Base-by-base conservation (phyloP, 2,329 filamentous ascomycete species). In the Triangularia setosa region DNA sequence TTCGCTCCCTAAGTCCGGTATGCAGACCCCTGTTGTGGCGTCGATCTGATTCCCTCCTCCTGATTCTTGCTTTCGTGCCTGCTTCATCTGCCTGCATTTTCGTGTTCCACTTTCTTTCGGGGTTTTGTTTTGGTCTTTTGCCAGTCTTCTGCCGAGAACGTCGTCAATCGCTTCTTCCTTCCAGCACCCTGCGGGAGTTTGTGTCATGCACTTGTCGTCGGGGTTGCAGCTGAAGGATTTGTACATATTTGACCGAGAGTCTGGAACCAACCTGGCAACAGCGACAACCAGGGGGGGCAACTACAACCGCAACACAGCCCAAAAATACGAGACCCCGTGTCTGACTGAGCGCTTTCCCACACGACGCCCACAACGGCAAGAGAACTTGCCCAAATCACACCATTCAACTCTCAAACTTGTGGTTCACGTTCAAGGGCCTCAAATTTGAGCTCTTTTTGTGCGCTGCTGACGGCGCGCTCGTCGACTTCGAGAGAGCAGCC, bases 241-340 rank as follows among this genome's bases (percentile, higher is more conserved):
- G 24, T 40, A 30, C 27, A 3, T 40, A 28, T 4, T n/a, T 53
- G 57, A 48, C n/a, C 44, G n/a, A 33, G 55, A 59, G 35, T 55
- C 64, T 61, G 61, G 61, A 64, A 61, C 61, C 61, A 64, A 58
- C 57, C 56, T 16, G 58, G 58, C 58, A 66, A 66, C 63, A 25
- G 23, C 54, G 58, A 24, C 58, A 27, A 27, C 18, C 40, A 48
- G 40, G 54, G 54, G n/a, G 58, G 61, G 35, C 35, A 40, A 40
- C 35, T 4, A 14, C 64, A 66, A 66, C 64, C 52, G 64, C 64
- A 66, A 65, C 64, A 65, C 64, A 63, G 64, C 57, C 61, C 64
- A 61, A 66, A 30, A 64, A 66, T 66, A 66, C 64, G 64, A 66
- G 61, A 60, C 52, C 53, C 24, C 58, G 40, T 54, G 30, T 30